Evolutionary conservation across 1,139 yeast genomes (phyloP), one percentile per base, ranked within the genome.

Genomic region (Scheffersomyces illinoinensis): DNA sequence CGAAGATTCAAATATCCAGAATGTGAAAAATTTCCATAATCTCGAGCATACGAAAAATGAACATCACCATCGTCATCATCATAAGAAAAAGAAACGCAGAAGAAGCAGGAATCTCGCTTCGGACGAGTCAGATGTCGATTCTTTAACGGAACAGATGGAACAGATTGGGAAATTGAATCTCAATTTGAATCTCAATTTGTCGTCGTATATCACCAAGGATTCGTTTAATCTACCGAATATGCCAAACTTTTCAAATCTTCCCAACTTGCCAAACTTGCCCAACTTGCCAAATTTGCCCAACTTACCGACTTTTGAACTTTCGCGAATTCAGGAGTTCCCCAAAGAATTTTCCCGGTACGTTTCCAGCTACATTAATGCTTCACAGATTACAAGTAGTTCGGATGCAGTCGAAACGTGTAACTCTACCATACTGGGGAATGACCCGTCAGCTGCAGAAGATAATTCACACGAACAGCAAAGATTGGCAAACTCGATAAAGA

Each of bases 101-200:
- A 21, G 51, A 5, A 48, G 51, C 7, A 12, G 51, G 24, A 19
- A n/a, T 20, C 24, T 48, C 5, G 24, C 17, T 19, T 20, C 51
- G 19, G 62, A 59, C 47, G 74, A 68, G 14, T 69, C 74, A 5
- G 75, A 72, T 21, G 61, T 68, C n/a, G 76, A 76, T 61, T 75
- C 79, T 0, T 66, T 82, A 53, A 76, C 83, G 0, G 74, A 71
- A 26, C 84, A 81, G 7, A 68, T 83, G 54, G 85, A 83, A 57
- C 79, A 76, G 62, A 77, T 84, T 18, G 87, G 87, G 0, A 70
- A 71, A 54, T 67, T 78, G 57, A 74, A 75, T 57, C 60, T 74
- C 53, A 68, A 68, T 56, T 59, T 65, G 52, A 63, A 63, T 57
- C 58, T 63, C 54, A 63, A 61, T 52, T 59, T 63, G 53, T 61